Base-by-base conservation (phyloP, 176 grass and related monocot species). In the Eleusine indica region DNA sequence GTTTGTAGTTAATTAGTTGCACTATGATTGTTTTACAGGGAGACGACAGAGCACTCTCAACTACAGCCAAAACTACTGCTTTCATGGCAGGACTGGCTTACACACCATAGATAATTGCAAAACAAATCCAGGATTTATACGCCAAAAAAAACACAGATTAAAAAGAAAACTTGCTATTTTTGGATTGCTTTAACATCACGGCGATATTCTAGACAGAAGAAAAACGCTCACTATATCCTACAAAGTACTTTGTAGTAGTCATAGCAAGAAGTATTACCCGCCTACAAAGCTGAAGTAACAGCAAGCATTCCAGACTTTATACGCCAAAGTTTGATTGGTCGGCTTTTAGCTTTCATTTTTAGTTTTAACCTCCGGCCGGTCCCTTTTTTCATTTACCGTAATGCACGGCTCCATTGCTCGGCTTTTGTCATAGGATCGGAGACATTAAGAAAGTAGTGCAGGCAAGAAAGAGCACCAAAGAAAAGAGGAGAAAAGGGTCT, bases 401-500 rank as follows among this genome's bases (percentile, higher is more conserved):
- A 90, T 83, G 84, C 74, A 74, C 65, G 68, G 68, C 62, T 68
- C 32, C 43, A 90, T 83, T 9, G 41, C 16, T 82, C 80, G 71
- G 84, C 84, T 87, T 87, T 90, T 87, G 84, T 75, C 88, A 85
- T 68, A 38, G 75, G 84, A 90, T 87, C 75, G 38, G 88, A 39
- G 78, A 70, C 84, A 83, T 68, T 63, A 82, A 74, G 75, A 87
- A 90, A 90, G 84, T 67, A 73, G 79, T 13, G 29, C 73, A 86
- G 68, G 74, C 84, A 79, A 70, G 79, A 86, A 90, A 90, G 74
- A 86, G 4, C 78, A 74, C 79, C 79, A 88, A 67, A 63, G 70
- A 52, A 84, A n/a, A 66, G 46, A 48, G 30, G 22, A 15, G 3
- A 9, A 76, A 71, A 63, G 72, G 46, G 63, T 42, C 66, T 13